A percentile compares a stretch with the other conserved stretches of the same genome.
Conservation (phyloP, 768 basidiomycete species). For the Tricholoma sp. region DNA sequence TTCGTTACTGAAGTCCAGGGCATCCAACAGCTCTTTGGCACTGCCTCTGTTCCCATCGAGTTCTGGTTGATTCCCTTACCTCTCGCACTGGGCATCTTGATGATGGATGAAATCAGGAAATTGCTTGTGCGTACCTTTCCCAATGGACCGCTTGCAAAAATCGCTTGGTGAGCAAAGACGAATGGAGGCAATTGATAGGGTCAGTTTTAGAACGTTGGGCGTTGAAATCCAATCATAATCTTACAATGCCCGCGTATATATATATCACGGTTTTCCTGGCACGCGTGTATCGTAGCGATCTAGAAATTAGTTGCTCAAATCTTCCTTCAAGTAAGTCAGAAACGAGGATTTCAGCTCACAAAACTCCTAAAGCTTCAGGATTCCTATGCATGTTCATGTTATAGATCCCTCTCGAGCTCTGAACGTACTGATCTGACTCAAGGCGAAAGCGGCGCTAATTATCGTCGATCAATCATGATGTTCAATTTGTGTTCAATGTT, state of each 20-base stretch:
- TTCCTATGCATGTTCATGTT: no score
- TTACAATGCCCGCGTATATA: not conserved
- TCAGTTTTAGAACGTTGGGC: not conserved
- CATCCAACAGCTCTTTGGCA: conserved; percentile 35
- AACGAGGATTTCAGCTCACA: no score
- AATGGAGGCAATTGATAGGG: not conserved
- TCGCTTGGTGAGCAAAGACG: conserved; percentile 9
- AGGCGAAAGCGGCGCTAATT: no score
- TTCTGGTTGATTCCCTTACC: conserved; percentile 43
- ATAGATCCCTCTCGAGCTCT: no score
- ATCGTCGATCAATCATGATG: no score
- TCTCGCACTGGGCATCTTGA: conserved; percentile 34
- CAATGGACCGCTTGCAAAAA: conserved; percentile 6
- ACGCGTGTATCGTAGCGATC: no score
- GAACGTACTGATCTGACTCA: no score
- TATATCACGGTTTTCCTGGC: no score
- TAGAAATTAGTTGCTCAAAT: no score
- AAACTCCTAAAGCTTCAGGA: no score
- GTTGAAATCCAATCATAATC: not conserved
- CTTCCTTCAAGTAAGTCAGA: no score
- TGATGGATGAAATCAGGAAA: conserved; percentile 38
- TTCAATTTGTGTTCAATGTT: no score
- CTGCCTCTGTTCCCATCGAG: conserved; percentile 37
- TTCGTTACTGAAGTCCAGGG: conserved; percentile 39
- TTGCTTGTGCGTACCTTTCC: conserved; percentile 24